These are phyloP conservation scores for Closterium sp. DNA, from an alignment of 139 green algal species.

Conservation along the genomic window DNA sequence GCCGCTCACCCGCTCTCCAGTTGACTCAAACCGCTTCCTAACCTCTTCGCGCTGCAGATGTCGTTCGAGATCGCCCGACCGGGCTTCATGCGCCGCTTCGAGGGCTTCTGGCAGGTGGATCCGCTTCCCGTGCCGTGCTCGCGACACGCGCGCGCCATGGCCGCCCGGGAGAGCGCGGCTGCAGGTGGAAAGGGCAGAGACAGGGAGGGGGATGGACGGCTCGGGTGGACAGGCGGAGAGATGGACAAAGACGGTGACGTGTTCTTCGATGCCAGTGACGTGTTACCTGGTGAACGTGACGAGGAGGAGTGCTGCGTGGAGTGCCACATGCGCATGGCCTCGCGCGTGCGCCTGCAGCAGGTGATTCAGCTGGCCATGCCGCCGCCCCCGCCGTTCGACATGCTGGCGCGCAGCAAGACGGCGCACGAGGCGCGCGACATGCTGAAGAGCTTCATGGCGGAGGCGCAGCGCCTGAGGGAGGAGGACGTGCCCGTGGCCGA, in stretches of 20 bases:
- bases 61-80: conserved; percentile 53
- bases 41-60: conserved; percentile 47
- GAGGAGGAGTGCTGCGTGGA: background rate
- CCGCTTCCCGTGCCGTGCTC: background rate
- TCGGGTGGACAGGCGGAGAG: background rate
- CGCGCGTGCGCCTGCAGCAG: conserved; percentile 64
- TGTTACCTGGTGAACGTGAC: background rate
- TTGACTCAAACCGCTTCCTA: background rate
- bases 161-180: background rate
- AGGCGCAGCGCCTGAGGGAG: background rate
- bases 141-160: background rate
- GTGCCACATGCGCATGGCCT: background rate
- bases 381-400: conserved; percentile 56
- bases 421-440: background rate
- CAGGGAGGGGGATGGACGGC: background rate
- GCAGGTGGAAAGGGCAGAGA: background rate
- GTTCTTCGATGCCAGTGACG: background rate
- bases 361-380: conserved; percentile 53
- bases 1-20: too few relatives aligned
- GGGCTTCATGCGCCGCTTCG: conserved; percentile 65
- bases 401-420: conserved; percentile 60
- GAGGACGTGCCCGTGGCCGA: background rate
- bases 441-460: background rate
- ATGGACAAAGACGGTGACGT: background rate
- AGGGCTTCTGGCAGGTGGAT: conserved; percentile 49